Base-by-base conservation (phyloP, 768 basidiomycete genomes). In the Mycena floridula region DNA sequence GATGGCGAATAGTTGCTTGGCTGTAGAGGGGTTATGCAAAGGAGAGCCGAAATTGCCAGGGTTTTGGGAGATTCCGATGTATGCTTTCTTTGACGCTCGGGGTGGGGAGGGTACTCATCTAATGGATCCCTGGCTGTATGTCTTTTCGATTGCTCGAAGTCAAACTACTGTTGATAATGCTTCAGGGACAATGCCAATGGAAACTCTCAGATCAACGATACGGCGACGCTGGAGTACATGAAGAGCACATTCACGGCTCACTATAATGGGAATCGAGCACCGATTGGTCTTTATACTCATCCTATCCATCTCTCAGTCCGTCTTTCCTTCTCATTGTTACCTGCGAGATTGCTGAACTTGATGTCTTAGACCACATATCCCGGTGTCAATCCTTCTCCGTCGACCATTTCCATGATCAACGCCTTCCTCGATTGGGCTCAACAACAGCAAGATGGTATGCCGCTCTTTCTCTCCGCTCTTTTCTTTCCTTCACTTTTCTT, bases 21-120 rank as follows among this genome's bases (percentile, higher is more conserved):
- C 63, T 7, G 72, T 80, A 3, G 54, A 59, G 0, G 73, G 69
- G 22, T 61, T 73, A 3, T 89, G 88, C 63, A 73, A 79, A 53
- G 87, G 88, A 36, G 58, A 82, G 62, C 82, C 83, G 5, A 74
- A 76, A 50, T 64, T 89, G 2, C 82, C 85, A 18, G 87, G 88
- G 4, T 73, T 90, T 55, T 90, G 88, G 88, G 85, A 89, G 62
- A 72, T 88, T 43, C 88, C 88, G 1, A 88, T 89, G 86, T 87
- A 87, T 59, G 81, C 81, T 0, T 74, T 79, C 60, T 88, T 89
- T 50, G 85, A 86, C 57, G 47, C 72, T 8, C 59, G 64, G 9
- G 82, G 82, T 4, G 65, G 60, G 7, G 62, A 50, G 6, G 83
- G 83, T 0, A 61, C 68, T 13, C 85, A 89, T 65, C 65, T 89